Percentiles rank a stretch among this genome's conserved stretches.
Conservation (phyloP, 805 yeast genomes). For the Hanseniaspora jakobsenii region DNA sequence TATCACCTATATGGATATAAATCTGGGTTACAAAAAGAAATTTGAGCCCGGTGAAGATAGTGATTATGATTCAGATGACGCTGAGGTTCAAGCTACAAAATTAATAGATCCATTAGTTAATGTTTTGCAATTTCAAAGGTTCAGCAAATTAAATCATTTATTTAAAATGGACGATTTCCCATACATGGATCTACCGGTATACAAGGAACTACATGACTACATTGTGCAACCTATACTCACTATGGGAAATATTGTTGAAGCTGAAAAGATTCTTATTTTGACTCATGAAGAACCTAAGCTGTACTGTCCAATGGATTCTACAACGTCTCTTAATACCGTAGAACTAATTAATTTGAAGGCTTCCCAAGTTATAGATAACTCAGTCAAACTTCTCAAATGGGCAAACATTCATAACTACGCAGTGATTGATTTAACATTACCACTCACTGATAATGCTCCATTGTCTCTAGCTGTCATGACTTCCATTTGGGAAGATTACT, state of each 20-base stretch:
- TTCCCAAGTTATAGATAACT: conserved; percentile 50
- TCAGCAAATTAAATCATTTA: neutral
- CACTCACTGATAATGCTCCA: conserved; percentile 52
- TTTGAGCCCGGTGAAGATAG: conserved; percentile 12
- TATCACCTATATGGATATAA: conserved; percentile 4
- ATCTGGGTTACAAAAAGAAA: conserved; percentile 8
- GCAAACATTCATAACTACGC: conserved; percentile 50
- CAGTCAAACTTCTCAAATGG: conserved; percentile 61
- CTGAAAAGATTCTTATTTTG: conserved; percentile 9
- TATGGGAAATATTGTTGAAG: conserved; percentile 10
- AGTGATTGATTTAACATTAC: conserved; percentile 71
- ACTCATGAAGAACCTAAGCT: conserved; percentile 14
- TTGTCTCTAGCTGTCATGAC: conserved; percentile 66
- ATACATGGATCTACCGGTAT: conserved; percentile 7
- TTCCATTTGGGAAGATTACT: conserved; percentile 82
- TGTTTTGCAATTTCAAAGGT: conserved; percentile 13
- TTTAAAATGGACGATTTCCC: conserved; percentile 10
- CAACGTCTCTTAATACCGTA: conserved; percentile 67
- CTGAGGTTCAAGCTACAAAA: conserved; percentile 10
- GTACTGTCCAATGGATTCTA: conserved; percentile 18
- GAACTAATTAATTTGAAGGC: conserved; percentile 8
- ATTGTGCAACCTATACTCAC: conserved; percentile 4
- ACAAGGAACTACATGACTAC: conserved; percentile 8
- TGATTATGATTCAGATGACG: conserved; percentile 12
- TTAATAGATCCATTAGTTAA: conserved; percentile 5